These are phyloP conservation scores for Yarrowia porcina DNA, from an alignment of 805 yeast genomes.

Conservation along the genomic window DNA sequence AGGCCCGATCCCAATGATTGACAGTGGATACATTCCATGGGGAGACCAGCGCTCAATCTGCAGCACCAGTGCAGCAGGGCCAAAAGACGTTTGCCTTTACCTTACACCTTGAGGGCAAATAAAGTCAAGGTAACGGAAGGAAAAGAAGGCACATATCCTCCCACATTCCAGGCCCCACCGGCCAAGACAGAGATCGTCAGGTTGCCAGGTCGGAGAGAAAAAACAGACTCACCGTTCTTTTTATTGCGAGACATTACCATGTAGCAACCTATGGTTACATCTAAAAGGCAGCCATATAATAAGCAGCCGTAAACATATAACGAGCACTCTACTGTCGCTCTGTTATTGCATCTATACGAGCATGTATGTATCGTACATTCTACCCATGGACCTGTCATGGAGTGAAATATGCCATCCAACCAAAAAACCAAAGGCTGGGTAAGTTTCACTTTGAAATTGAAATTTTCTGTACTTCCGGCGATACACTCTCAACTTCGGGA, in stretches of 20 bases:
- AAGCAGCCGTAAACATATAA: no score
- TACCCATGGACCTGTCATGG: no score
- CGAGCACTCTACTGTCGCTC: no score
- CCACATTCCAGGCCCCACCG: background rate
- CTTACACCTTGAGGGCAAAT: background rate
- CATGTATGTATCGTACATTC: no score
- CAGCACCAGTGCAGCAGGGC: background rate
- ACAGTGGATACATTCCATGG: background rate
- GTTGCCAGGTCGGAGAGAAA: background rate
- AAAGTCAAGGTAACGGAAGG: background rate
- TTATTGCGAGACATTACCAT: background rate
- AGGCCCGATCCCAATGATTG: background rate
- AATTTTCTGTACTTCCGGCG: background rate
- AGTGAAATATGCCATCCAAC: no score
- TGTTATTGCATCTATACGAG: no score
- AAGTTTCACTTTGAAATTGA: background rate
- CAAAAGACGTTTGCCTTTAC: conserved; percentile 4
- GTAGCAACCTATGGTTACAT: background rate
- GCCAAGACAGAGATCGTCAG: conserved; percentile 7
- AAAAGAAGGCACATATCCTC: background rate
- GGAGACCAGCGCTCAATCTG: background rate
- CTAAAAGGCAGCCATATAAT: background rate
- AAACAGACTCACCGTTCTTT: background rate
- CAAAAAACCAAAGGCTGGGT: no score
- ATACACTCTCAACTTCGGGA: background rate